phyloP scores from a whole-genome alignment of 2,329 filamentous ascomycete species.

The Sclerotinia borealis region DNA sequence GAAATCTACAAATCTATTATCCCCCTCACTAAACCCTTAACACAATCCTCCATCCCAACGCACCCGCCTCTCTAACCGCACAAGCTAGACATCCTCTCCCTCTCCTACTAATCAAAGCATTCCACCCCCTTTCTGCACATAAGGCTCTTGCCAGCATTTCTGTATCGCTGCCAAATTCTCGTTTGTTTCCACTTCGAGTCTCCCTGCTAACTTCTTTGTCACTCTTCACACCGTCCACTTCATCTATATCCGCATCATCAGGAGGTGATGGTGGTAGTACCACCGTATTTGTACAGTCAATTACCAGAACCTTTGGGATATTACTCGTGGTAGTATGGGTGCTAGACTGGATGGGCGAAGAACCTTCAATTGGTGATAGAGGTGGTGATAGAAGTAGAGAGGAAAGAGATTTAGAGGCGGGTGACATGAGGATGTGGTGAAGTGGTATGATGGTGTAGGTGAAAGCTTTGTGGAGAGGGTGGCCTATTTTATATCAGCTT shows the following conservation, averaged over 20 bases:
- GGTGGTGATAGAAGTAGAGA: slow-evolving; percentile 28
- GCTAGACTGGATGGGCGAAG: slow-evolving; percentile 26
- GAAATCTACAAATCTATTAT: not conserved
- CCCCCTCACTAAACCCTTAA: slow-evolving; percentile 15
- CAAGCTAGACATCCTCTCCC: slow-evolving; percentile 67
- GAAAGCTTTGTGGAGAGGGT: slow-evolving; percentile 58
- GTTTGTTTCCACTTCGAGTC: not conserved
- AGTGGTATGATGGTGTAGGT: slow-evolving; percentile 55
- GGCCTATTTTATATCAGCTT: slow-evolving; percentile 37
- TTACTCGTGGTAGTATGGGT: slow-evolving; percentile 33
- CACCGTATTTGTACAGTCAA: slow-evolving; percentile 47
- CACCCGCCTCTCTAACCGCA: slow-evolving; percentile 68
- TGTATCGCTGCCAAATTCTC: slow-evolving; percentile 48
- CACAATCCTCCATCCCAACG: slow-evolving; percentile 49
- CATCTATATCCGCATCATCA: not conserved
- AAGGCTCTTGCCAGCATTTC: slow-evolving; percentile 67
- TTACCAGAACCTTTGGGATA: slow-evolving; percentile 45
- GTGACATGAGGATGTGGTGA: slow-evolving; percentile 43
- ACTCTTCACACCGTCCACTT: not conserved
- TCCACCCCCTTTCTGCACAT: slow-evolving; percentile 68
- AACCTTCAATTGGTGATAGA: slow-evolving; percentile 19
- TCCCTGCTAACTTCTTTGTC: not conserved
- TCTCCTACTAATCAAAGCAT: slow-evolving; percentile 63
- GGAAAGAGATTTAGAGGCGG: slow-evolving; percentile 17
- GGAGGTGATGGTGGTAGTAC: slow-evolving; percentile 26